Evolutionary conservation across 148 eudicot genomes (phyloP), one percentile per base, ranked within the genome.

Genomic region (Polygonum maritimum): DNA sequence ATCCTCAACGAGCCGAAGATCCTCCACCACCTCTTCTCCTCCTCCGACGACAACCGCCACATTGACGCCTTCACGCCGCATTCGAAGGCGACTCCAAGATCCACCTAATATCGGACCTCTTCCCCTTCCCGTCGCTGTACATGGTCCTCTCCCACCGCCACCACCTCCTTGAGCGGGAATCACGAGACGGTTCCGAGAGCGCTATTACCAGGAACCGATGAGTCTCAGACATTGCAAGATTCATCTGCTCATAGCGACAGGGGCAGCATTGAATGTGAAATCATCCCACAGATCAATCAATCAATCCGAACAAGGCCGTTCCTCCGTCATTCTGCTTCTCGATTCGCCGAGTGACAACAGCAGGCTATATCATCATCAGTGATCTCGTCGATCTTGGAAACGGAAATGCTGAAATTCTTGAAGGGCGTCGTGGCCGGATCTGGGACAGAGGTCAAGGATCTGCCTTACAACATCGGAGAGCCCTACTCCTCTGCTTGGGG

Each of bases 401-500:
- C 79, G 45, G 45, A 80, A 81, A 94, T 94, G 97, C 74, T 94
- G 62, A 94, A 90, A 52, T 94, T 94, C 82, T 74, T 94, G 80
- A 91, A 92, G 79, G 97, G 89, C 39, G 98, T 94, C 2, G 98
- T 94, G 0, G 90, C 84, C 71, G 97, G 98, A 91, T 90, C 95
- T 83, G 93, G 95, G 0, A 49, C 93, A 9, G 98, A 96, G 16
- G 87, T 90, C 40, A 88, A 85, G 80, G 94, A 94, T 87, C 89
- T 94, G 49, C 98, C 97, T 12, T 92, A 94, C 79, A 92, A 85
- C 83, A 82, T 94, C 63, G 96, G 91, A 1, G 97, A 94, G 75
- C 92, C 98, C 71, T 90, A 92, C 81, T 85, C 98, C 39, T 81
- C 92, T 71, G 90, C 92, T 69, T 94, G 96, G 98, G 97, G 98